Conservation (phyloP, 1,284 basidiomycete genomes). For the Marasmius tenuissimus region DNA sequence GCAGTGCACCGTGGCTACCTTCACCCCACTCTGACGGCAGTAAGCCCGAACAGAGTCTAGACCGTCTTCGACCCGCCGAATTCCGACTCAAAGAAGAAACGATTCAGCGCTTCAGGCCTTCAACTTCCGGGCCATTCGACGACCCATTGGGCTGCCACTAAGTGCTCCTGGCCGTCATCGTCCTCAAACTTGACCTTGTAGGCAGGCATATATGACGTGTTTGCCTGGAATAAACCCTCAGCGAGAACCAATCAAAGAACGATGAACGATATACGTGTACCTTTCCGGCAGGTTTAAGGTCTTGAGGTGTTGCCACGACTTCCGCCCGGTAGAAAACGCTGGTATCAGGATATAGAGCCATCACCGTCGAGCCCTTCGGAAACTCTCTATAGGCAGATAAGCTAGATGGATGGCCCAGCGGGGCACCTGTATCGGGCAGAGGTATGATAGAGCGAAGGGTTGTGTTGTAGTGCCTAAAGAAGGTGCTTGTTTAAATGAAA, state of each 20-base stretch:
- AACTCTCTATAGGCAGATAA: constrained; percentile 71
- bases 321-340: constrained; percentile 85
- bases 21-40: no score
- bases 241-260: constrained; percentile 9
- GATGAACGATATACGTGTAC: constrained; percentile 35
- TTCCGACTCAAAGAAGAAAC: no score
- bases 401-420: constrained; percentile 58
- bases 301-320: constrained; percentile 66
- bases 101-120: background rate
- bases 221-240: constrained; percentile 22
- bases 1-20: no score
- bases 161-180: constrained; percentile 77
- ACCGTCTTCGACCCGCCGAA: no score
- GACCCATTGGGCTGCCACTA: constrained; percentile 69
- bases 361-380: constrained; percentile 66
- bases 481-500: constrained; percentile 1
- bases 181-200: constrained; percentile 84
- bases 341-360: constrained; percentile 83
- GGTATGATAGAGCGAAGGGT: constrained; percentile 71
- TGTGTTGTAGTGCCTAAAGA: constrained; percentile 61
- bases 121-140: constrained; percentile 63
- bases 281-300: constrained; percentile 46
- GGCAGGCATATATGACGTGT: constrained; percentile 41
- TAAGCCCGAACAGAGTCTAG: no score
- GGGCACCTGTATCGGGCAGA: constrained; percentile 67